Base-by-base conservation (phyloP, 257 asterid species). In the Nyctanthes arbortristis region DNA sequence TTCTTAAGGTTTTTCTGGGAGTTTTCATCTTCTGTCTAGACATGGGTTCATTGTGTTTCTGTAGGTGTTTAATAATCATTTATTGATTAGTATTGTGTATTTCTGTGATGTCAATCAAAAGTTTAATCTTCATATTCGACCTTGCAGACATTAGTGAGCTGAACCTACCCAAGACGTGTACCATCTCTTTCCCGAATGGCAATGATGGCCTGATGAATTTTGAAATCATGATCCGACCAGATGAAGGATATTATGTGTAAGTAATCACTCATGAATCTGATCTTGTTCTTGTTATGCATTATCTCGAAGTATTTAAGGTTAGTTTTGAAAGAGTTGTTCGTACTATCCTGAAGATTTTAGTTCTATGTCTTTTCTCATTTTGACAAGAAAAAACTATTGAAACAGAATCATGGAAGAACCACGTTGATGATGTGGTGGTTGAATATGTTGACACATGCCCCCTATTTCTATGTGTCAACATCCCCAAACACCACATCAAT, bases 191-290 rank as follows among this genome's bases (percentile, higher is more conserved):
- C 39, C 82, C 82, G 7, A 70, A 57, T 39, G 85, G 85, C 56
- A 77, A 84, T 79, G 97, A 93, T 34, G 97, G 91, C 58, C 97
- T 93, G 45, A 77, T 81, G 85, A 61, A 31, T 72, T 81, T 77
- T 68, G 85, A 77, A 33, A 72, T 81, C 59, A 70, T 73, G 49
- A 59, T 72, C 55, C 63, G 70, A 57, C 85, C 80, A 5, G 80
- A 71, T 49, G 85, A 61, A 2, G 82, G 85, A 68, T 77, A 63
- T 43, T 77, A 77, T 55, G 5, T n/a, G 83, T 80, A 70, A 73
- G 82, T 76, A 66, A 55, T 35, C 66, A 35, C 32, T 61, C 10
- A 1, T 32, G 31, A 31, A 30, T 40, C 8, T n/a, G 3, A 16
- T 31, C 47, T 30, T 40, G n/a, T 43, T 16, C 14, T 5, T 43